A percentile compares a stretch with the other conserved stretches of the same genome.
Conservation (phyloP, 148 eudicot species). For the Rhododendron henanense region DNA sequence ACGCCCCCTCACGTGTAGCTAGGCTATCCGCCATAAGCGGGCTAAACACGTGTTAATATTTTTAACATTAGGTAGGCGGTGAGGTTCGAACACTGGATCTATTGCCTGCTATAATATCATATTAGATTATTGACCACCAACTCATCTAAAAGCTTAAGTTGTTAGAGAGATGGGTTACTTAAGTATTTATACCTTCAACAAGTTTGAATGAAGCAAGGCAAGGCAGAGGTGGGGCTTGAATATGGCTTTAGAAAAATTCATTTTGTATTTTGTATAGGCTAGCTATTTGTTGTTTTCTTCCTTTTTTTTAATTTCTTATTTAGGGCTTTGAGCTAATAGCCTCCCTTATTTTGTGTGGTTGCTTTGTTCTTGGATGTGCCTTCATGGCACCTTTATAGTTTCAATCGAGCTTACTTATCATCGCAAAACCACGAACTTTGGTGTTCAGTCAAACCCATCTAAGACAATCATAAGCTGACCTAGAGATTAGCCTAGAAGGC, state of each 20-base stretch:
- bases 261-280: background rate
- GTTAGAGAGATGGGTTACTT: background rate
- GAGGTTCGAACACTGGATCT: background rate
- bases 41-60: background rate
- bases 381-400: background rate
- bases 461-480: background rate
- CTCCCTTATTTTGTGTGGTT: background rate
- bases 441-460: background rate
- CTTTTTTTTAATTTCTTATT: background rate
- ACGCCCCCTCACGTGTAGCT: background rate
- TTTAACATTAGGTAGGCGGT: background rate
- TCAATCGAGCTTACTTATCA: background rate
- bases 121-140: background rate
- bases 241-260: background rate
- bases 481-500: background rate
- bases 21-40: background rate
- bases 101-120: no score
- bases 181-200: background rate
- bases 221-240: background rate
- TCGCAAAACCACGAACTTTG: background rate
- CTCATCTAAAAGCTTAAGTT: background rate
- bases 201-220: background rate
- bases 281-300: background rate
- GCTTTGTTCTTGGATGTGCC: background rate
- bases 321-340: background rate